Conservation (phyloP, 2,329 filamentous ascomycete species). For the Microdochium trichocladiopsis region DNA sequence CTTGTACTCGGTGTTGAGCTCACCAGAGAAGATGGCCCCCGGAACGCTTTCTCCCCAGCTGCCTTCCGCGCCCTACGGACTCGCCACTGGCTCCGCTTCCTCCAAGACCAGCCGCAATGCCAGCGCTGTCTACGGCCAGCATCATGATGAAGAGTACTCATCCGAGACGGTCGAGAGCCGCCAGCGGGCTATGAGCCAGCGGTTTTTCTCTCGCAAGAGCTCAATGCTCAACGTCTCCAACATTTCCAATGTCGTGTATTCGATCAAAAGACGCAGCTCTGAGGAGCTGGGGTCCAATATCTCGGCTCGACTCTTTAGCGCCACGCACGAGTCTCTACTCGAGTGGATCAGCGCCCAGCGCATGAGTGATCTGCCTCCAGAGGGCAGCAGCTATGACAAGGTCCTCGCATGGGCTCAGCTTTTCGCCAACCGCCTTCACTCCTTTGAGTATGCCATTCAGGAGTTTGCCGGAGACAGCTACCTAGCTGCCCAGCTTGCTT, state of each 20-base stretch:
- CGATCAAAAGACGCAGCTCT: conserved; percentile 18
- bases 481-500: conserved; percentile 12
- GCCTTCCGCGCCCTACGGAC: not conserved
- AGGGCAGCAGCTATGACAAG: conserved; percentile 31
- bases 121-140: not conserved
- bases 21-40: not conserved
- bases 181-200: not conserved
- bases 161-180: not conserved
- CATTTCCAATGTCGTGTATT: conserved; percentile 19
- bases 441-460: conserved; percentile 25
- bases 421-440: conserved; percentile 27
- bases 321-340: conserved; percentile 15
- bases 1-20: no score
- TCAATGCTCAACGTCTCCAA: conserved; percentile 12
- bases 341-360: conserved; percentile 30
- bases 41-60: not conserved
- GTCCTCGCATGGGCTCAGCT: conserved; percentile 29
- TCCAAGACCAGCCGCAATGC: not conserved
- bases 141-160: not conserved
- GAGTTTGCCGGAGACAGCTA: conserved; percentile 26
- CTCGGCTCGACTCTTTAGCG: conserved; percentile 18
- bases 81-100: not conserved
- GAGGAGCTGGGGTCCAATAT: conserved; percentile 18
- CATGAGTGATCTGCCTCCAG: conserved; percentile 27
- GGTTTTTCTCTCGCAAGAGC: not conserved